These are phyloP conservation scores for Macrocybe gigantea DNA, from an alignment of 768 basidiomycete species.

Conservation along the genomic window DNA sequence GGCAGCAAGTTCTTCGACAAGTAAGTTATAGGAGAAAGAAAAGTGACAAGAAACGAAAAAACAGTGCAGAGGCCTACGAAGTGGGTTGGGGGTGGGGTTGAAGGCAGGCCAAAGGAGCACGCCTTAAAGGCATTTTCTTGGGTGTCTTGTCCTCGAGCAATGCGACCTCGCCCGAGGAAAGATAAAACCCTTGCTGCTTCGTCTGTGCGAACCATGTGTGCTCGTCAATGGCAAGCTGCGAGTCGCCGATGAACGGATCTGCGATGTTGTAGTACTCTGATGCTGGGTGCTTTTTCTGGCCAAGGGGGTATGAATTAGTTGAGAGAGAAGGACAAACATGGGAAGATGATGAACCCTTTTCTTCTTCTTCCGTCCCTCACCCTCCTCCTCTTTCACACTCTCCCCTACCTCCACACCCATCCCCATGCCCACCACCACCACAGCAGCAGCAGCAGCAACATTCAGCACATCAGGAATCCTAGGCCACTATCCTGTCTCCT, in stretches of 20 bases:
- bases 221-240: slow-evolving; percentile 85
- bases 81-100: too few relatives aligned
- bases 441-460: not conserved
- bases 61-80: too few relatives aligned
- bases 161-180: slow-evolving; percentile 83
- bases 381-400: slow-evolving; percentile 30
- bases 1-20: too few relatives aligned
- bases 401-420: slow-evolving; percentile 26
- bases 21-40: too few relatives aligned
- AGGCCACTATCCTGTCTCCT: slow-evolving; percentile 59
- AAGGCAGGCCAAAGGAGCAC: too few relatives aligned
- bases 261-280: slow-evolving; percentile 86
- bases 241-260: slow-evolving; percentile 98
- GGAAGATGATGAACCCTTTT: slow-evolving; percentile 17
- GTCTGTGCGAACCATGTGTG: slow-evolving; percentile 89
- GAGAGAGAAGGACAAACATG: slow-evolving; percentile 3
- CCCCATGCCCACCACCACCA: slow-evolving; percentile 37
- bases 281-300: slow-evolving; percentile 44
- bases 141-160: slow-evolving; percentile 82
- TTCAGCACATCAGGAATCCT: slow-evolving; percentile 45
- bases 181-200: slow-evolving; percentile 90
- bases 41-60: too few relatives aligned
- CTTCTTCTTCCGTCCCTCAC: slow-evolving; percentile 30
- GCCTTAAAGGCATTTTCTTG: too few relatives aligned
- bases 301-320: too few relatives aligned